Evolutionary conservation across 2,329 filamentous ascomycete species (phyloP), one percentile per base, ranked within the genome.

Genomic region (Alternaria sp.): DNA sequence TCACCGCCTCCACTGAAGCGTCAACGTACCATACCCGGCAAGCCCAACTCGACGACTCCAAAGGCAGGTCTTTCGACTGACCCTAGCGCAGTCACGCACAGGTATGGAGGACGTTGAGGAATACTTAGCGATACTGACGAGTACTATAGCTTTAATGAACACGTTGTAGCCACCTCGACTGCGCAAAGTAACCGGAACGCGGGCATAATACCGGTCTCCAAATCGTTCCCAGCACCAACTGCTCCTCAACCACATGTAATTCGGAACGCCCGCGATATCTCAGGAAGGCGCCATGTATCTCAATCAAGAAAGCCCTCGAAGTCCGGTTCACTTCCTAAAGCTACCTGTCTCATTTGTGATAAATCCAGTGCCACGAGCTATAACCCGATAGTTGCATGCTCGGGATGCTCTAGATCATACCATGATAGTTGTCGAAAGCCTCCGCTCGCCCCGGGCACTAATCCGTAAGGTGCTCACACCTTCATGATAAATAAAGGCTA

Each of bases 361-460:
- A 73, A 68, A 37, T 64, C 55, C 9, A 61, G 60, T 11, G 65
- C 71, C 18, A 68, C 58, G 7, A 70, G 66, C 21, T 71, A 66
- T 20, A 74, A 79, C 49, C 70, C 70, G 6, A 64, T 81, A 4
- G 66, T 79, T 12, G 47, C 55, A 3, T 82, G 81, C 61, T 62
- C 70, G n/a, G 66, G 66, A 5, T 82, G 81, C 64, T 58, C 59
- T 5, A 71, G 74, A 23, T 64, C 64, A 6, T 82, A 79, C 56
- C 81, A 82, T 63, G 70, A 74, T 41, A 71, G 73, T 18, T 82
- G 80, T 58, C 75, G 77, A 55, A 73, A 65, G 33, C 76, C 76
- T 43, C 20, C 61, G 10, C 63, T 68, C 7, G 23, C 28, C 15
- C 54, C 56, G 37, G 67, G 64, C 4, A 26, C 46, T 18, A 51